Conservation (phyloP, 2,329 filamentous ascomycete genomes). For the Aspergillus awamori region DNA sequence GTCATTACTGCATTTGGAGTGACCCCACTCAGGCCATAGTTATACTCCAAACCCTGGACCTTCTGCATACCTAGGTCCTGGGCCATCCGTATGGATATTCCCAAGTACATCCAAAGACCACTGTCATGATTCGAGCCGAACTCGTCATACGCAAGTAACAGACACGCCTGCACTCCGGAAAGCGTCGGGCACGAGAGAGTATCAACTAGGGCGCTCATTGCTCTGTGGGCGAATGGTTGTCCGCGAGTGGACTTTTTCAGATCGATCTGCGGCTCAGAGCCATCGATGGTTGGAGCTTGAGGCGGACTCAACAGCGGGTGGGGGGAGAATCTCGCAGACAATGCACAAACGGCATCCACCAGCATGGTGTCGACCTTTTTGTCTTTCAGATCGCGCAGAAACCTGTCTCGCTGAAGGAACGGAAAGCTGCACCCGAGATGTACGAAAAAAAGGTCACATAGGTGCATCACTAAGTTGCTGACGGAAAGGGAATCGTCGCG, state of each 20-base stretch:
- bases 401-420: conserved; percentile 73
- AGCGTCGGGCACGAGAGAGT: conserved; percentile 81
- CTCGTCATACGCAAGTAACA: conserved; percentile 84
- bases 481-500: conserved; percentile 70
- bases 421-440: conserved; percentile 85
- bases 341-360: conserved; percentile 81
- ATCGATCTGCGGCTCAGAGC: conserved; percentile 34
- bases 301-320: conserved; percentile 55
- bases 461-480: conserved; percentile 72
- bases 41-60: conserved; percentile 69
- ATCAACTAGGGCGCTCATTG: conserved; percentile 80
- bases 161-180: conserved; percentile 78
- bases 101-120: conserved; percentile 91
- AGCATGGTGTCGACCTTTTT: conserved; percentile 82
- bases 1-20: conserved; percentile 59
- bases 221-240: conserved; percentile 75
- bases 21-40: conserved; percentile 57
- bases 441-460: conserved; percentile 78
- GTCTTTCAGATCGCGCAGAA: conserved; percentile 74
- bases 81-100: conserved; percentile 81
- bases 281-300: conserved; percentile 56
- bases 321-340: conserved; percentile 77
- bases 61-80: conserved; percentile 81
- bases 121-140: conserved; percentile 89
- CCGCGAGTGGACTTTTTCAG: conserved; percentile 67